These are phyloP conservation scores for Sphagnum magellanicum DNA, from an alignment of 228 moss, liverwort and hornwort species.

Conservation along the genomic window DNA sequence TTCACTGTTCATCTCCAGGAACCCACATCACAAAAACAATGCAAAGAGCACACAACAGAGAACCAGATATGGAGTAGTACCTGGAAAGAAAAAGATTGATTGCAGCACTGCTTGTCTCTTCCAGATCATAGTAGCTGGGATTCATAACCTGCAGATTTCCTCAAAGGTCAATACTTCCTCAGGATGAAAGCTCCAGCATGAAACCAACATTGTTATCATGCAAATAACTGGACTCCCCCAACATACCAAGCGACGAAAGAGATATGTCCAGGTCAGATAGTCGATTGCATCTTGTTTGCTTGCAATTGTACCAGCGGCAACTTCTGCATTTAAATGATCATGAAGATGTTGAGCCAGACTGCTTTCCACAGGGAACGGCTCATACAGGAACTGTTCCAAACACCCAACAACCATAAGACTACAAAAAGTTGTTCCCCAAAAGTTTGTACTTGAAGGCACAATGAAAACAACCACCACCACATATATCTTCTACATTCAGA, in stretches of 20 bases:
- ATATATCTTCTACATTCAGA: no score
- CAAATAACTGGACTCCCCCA: neutral
- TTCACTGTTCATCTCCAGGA: no score
- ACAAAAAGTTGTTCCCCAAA: no score
- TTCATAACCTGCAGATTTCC: constrained; percentile 71
- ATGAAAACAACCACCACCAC: no score
- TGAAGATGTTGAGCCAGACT: constrained; percentile 93
- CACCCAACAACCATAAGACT: neutral
- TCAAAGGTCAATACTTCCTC: neutral
- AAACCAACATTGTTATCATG: no score
- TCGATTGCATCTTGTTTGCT: constrained; percentile 98
- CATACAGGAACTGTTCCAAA: constrained; percentile 80
- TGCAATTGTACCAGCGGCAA: constrained; percentile 90
- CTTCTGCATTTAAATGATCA: constrained; percentile 97
- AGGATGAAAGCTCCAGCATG: no score
- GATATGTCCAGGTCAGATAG: constrained; percentile 98
- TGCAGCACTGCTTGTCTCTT: constrained; percentile 71
- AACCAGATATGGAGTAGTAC: constrained; percentile 13
- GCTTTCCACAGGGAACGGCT: constrained; percentile 99
- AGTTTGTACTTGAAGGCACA: no score
- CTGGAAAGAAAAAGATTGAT: constrained; percentile 80
- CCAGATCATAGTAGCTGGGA: constrained; percentile 94
- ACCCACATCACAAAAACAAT: no score
- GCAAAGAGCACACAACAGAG: no score
- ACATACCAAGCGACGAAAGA: constrained; percentile 92